Base-by-base conservation (phyloP, 2,329 filamentous ascomycete genomes). In the Fusarium austroafricanum region DNA sequence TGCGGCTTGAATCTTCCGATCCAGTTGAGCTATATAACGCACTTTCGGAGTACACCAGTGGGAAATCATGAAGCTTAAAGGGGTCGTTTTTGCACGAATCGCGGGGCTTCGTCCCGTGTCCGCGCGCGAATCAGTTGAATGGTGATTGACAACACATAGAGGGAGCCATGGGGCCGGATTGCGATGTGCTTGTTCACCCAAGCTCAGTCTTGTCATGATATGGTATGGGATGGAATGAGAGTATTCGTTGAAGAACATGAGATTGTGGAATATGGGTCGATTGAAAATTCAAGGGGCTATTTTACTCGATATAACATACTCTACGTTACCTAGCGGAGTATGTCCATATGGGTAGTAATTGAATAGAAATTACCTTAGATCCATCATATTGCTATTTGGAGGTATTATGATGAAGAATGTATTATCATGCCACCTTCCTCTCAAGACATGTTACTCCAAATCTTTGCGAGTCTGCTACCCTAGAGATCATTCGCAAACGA, bases 51-150 rank as follows among this genome's bases (percentile, higher is more conserved):
- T 37, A 54, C 31, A 29, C 51, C 50, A 46, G 23, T 47, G 45
- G 28, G 26, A 43, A 33, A 54, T 60, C 38, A 28, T 29, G 47
- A 58, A 58, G 61, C 42, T 55, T 46, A 43, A 55, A 58, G 35
- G 10, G 26, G n/a, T 33, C 53, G 43, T 65, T 69, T 71, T 69
- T 52, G 62, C 68, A 62, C 65, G 62, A 69, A 71, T 71, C 37
- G 53, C 58, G 55, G 61, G 45, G 23, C 23, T 44, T 18, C 37
- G 33, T 55, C 18, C 39, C 10, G 26, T 46, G 51, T 46, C 45
- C 57, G 35, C 51, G 49, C 23, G 18, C 21, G 20, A 43, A 53
- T 42, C 37, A 45, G 57, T 45, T 46, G 37, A 35, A 21, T 53
- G 26, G 28, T 45, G 53, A 37, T 43, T 20, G 28, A 37, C 43